These are phyloP conservation scores for Chaetoscypha palmicola DNA, from an alignment of 2,329 filamentous ascomycete genomes.

Conservation along the genomic window DNA sequence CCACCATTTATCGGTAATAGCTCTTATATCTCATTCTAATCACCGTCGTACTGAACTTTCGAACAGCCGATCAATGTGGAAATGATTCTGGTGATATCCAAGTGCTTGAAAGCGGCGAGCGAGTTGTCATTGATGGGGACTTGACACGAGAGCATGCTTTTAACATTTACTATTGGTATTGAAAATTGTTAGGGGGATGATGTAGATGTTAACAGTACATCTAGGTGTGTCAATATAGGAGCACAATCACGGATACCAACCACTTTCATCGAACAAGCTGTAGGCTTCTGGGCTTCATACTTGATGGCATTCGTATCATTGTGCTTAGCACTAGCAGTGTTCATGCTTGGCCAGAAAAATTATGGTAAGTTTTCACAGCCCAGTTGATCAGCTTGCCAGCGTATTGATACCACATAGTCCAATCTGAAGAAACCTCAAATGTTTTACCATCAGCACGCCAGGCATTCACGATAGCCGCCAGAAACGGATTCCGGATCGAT, in stretches of 20 bases:
- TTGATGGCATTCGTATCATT: background rate
- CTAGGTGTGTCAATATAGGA: constrained; percentile 57
- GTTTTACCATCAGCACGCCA: background rate
- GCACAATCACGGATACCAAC: constrained; percentile 38
- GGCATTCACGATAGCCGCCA: background rate
- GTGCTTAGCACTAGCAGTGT: background rate
- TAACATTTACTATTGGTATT: constrained; percentile 44
- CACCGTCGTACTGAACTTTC: constrained; percentile 38
- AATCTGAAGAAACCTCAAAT: background rate
- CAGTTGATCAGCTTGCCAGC: no score
- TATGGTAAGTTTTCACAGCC: background rate
- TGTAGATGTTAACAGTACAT: constrained; percentile 25
- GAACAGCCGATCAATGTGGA: constrained; percentile 35
- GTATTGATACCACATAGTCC: no score
- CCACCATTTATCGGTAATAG: constrained; percentile 44
- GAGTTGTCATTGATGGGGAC: constrained; percentile 51
- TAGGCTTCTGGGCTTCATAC: constrained; percentile 36
- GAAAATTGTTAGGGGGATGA: constrained; percentile 32
- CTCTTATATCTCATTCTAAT: background rate
- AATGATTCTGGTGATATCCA: constrained; percentile 39
- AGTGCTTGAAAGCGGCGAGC: constrained; percentile 44
- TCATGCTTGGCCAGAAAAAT: background rate
- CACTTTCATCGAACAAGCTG: constrained; percentile 31
- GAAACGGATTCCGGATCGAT: background rate
- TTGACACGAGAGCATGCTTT: constrained; percentile 42